Percentiles rank a stretch among this genome's conserved stretches.
Conservation (phyloP, 2,329 filamentous ascomycete species). For the Alternaria postmessia region DNA sequence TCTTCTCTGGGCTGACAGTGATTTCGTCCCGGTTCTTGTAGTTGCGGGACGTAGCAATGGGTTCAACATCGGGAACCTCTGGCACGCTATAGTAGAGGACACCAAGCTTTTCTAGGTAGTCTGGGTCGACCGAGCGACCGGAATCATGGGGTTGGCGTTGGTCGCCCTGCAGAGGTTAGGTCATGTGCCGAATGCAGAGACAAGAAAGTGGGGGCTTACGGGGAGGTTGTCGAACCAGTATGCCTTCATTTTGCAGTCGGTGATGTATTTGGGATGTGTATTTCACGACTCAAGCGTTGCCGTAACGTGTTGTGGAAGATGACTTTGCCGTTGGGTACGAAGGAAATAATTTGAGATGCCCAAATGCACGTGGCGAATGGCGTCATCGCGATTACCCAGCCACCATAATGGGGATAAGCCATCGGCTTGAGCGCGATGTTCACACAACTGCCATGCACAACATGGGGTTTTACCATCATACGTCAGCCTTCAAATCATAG, state of each 20-base stretch:
- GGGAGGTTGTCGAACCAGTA: conserved; percentile 75
- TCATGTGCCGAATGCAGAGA: conserved; percentile 17
- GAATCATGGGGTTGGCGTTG: conserved; percentile 92
- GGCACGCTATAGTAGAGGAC: conserved; percentile 79
- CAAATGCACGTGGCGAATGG: conserved; percentile 39
- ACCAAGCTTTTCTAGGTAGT: conserved; percentile 76
- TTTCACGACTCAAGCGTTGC: background rate
- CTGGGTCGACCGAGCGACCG: conserved; percentile 70
- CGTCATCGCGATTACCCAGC: conserved; percentile 39
- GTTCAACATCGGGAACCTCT: conserved; percentile 71
- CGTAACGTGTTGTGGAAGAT: conserved; percentile 1
- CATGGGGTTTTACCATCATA: background rate
- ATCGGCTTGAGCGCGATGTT: background rate
- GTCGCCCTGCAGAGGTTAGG: conserved; percentile 72
- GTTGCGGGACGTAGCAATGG: conserved; percentile 74
- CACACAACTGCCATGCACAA: background rate
- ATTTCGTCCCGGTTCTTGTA: conserved; percentile 98
- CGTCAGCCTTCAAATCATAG: background rate
- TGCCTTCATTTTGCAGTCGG: conserved; percentile 65
- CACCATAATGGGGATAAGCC: conserved; percentile 6
- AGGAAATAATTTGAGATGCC: conserved; percentile 17
- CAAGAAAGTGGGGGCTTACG: conserved; percentile 50
- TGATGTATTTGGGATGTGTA: background rate
- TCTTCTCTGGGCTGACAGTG: conserved; percentile 81
- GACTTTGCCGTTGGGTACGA: conserved; percentile 7